phyloP scores from a whole-genome alignment of 768 basidiomycete species.

The Hericium alpestre region DNA sequence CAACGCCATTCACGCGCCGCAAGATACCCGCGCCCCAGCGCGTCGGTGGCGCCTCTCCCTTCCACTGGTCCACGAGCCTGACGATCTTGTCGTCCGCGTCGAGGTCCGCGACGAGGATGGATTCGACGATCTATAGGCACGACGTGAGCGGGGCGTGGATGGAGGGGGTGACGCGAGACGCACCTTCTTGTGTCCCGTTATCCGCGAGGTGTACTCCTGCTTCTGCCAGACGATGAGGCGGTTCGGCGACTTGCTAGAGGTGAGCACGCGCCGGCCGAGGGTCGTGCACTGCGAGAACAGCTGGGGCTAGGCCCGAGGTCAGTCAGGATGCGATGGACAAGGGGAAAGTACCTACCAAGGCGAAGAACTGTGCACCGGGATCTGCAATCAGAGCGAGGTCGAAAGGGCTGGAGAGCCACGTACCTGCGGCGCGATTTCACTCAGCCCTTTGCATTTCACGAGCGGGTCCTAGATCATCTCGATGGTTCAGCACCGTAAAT shows the following conservation, averaged over 20 bases:
- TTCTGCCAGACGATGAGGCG: slow-evolving; percentile 48
- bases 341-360: slow-evolving; percentile 28
- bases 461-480: neutral
- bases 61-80: slow-evolving; percentile 49
- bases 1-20: slow-evolving; percentile 39
- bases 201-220: slow-evolving; percentile 49
- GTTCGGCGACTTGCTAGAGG: slow-evolving; percentile 48
- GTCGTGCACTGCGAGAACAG: slow-evolving; percentile 41
- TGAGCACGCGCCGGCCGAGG: slow-evolving; percentile 43
- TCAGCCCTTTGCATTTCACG: slow-evolving; percentile 12
- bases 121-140: slow-evolving; percentile 38
- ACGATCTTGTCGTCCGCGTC: slow-evolving; percentile 56
- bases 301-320: slow-evolving; percentile 33
- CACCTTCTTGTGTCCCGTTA: slow-evolving; percentile 43
- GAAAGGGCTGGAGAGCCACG: neutral
- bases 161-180: neutral
- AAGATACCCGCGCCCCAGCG: slow-evolving; percentile 37
- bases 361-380: slow-evolving; percentile 33
- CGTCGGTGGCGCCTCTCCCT: slow-evolving; percentile 41
- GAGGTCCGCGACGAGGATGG: slow-evolving; percentile 51
- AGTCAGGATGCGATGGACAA: neutral
- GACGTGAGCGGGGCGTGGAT: too few relatives aligned
- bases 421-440: slow-evolving; percentile 16
- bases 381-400: neutral
- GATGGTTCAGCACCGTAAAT: slow-evolving; percentile 29